Conservation (phyloP, 345 rosid species). For the Populus ilicifolia region DNA sequence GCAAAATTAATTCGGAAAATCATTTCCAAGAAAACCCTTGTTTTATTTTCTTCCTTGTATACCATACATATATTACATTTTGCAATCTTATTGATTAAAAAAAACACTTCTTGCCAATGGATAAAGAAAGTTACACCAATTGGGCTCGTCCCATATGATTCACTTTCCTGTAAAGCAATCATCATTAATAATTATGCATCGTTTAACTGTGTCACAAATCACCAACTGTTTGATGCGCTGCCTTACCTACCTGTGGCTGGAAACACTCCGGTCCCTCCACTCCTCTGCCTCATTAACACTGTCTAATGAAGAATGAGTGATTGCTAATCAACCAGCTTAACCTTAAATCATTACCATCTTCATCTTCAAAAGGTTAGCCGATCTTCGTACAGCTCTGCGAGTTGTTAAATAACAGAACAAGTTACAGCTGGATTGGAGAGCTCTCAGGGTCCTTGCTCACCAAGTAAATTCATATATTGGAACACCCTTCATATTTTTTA, state of each 20-base stretch:
- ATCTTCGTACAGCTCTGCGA: neutral
- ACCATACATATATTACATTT: too few relatives aligned
- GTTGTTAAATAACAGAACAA: neutral
- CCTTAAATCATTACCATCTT: neutral
- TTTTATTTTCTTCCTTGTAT: neutral
- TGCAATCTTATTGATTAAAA: too few relatives aligned
- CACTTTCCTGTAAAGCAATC: neutral
- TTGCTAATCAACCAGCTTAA: neutral
- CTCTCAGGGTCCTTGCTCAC: too few relatives aligned
- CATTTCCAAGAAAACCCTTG: neutral
- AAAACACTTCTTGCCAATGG: neutral
- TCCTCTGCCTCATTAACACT: neutral
- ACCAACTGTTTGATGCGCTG: neutral
- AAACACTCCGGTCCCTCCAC: neutral
- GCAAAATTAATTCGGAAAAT: neutral
- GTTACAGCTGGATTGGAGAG: too few relatives aligned
- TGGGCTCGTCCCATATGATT: too few relatives aligned
- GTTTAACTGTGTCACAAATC: neutral
- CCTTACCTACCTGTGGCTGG: neutral
- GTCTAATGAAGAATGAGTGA: neutral
- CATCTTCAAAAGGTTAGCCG: neutral
- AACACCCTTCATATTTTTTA: too few relatives aligned
- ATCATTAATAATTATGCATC: too few relatives aligned
- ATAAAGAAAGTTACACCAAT: neutral
- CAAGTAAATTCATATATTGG: too few relatives aligned